Percentiles rank a stretch among this genome's conserved stretches.
Conservation (phyloP, 805 yeast species). For the Candida khao-thaluensis region DNA sequence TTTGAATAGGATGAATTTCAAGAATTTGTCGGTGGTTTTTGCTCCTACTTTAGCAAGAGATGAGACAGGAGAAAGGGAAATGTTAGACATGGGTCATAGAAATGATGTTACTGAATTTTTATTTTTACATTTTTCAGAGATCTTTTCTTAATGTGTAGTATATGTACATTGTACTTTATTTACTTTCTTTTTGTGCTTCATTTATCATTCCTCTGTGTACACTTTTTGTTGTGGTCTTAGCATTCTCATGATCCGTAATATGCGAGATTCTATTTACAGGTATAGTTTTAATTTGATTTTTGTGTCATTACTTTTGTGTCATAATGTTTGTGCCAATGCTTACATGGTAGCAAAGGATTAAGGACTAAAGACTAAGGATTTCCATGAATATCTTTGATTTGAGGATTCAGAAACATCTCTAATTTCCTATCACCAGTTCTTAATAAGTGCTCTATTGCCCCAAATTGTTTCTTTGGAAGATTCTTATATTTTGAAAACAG, state of each 20-base stretch:
- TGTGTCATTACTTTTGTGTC: too few species aligned
- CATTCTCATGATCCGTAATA: too few species aligned
- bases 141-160: conserved; percentile 6
- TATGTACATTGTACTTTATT: neutral
- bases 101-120: conserved; percentile 77
- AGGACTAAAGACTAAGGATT: too few species aligned
- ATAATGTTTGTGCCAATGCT: too few species aligned
- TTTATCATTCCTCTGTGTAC: too few species aligned
- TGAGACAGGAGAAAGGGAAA: conserved; percentile 73
- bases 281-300: too few species aligned
- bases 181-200: neutral
- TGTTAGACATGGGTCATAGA: conserved; percentile 78
- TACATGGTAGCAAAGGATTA: too few species aligned
- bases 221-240: too few species aligned
- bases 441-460: conserved; percentile 80
- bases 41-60: conserved; percentile 91
- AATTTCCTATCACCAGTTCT: conserved; percentile 70
- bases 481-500: conserved; percentile 61
- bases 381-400: conserved; percentile 61
- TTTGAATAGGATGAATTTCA: conserved; percentile 75
- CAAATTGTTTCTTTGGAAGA: conserved; percentile 74
- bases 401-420: conserved; percentile 70
- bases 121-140: conserved; percentile 41
- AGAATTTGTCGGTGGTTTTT: conserved; percentile 86
- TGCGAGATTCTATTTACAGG: too few species aligned